These are phyloP conservation scores for Marsdenia floribunda DNA, from an alignment of 257 asterid species.

Conservation along the genomic window DNA sequence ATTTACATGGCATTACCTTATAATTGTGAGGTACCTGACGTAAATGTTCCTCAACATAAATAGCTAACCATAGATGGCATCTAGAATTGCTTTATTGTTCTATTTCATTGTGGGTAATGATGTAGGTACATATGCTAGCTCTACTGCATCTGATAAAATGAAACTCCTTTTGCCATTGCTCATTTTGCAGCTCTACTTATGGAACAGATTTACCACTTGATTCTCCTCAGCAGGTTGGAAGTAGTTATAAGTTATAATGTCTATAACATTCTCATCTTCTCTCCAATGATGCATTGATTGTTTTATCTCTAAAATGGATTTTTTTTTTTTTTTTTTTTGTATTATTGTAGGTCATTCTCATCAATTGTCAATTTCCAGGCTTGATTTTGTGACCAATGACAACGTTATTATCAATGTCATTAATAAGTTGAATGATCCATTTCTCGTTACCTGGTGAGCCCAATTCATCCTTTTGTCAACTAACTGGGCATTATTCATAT, in stretches of 20 bases:
- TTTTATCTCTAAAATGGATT: no score
- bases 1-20: no score
- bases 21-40: no score
- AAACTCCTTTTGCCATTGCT: no score
- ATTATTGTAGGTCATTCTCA: conserved; percentile 79
- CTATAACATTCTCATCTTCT: no score
- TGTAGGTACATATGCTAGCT: neutral
- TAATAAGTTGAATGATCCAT: no score
- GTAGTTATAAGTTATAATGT: no score
- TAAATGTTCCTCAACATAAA: no score
- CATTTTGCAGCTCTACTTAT: no score
- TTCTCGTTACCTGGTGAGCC: conserved; percentile 83
- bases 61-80: neutral
- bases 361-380: conserved; percentile 96
- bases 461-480: conserved; percentile 4
- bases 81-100: neutral
- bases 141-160: no score
- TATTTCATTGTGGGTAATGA: neutral
- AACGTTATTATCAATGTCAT: conserved; percentile 71
- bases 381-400: conserved; percentile 81
- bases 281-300: no score
- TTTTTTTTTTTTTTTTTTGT: conserved; percentile 13
- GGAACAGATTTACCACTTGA: conserved; percentile 82
- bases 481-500: no score
- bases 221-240: conserved; percentile 55